Evolutionary conservation across 1,139 yeast genomes (phyloP).

Genomic region (Pneumocystis wakefieldiae): DNA sequence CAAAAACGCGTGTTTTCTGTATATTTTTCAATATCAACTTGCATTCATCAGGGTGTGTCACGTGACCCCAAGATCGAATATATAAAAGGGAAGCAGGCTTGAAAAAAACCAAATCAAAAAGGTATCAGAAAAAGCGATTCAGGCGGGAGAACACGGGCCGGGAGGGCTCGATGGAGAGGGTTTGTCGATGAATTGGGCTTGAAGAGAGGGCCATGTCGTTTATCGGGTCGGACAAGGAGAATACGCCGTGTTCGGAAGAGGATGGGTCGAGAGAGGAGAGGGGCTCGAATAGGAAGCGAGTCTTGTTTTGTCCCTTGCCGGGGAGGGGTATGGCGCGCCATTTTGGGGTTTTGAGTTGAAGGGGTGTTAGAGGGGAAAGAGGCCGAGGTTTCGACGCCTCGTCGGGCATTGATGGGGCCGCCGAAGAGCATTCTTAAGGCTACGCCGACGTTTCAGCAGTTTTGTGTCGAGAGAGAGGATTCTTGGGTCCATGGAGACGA

Average conservation of each 20-base stretch:
- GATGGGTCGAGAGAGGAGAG: background rate
- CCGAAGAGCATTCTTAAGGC: slow-evolving; percentile 6
- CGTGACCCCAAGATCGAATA: no score
- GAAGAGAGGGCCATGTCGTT: background rate
- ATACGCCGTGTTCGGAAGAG: background rate
- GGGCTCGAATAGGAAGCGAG: background rate
- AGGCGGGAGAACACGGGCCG: background rate
- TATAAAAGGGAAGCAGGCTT: background rate
- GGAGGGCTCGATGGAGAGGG: background rate
- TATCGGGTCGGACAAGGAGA: background rate
- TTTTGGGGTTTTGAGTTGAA: background rate
- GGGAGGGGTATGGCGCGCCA: background rate
- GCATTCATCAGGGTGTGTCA: no score
- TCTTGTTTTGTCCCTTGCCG: slow-evolving; percentile 9
- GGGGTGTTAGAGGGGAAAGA: background rate
- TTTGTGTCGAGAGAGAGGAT: background rate
- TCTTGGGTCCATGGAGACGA: background rate
- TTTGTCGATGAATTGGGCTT: background rate
- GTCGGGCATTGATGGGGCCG: background rate
- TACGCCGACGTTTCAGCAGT: slow-evolving; percentile 2
- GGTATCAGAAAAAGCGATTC: background rate
- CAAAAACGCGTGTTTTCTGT: no score
- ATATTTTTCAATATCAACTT: no score
- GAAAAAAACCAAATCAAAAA: background rate
- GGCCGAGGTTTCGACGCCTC: background rate